Base-by-base conservation (phyloP, 345 rosid genomes). In the Syzygium oleosum region DNA sequence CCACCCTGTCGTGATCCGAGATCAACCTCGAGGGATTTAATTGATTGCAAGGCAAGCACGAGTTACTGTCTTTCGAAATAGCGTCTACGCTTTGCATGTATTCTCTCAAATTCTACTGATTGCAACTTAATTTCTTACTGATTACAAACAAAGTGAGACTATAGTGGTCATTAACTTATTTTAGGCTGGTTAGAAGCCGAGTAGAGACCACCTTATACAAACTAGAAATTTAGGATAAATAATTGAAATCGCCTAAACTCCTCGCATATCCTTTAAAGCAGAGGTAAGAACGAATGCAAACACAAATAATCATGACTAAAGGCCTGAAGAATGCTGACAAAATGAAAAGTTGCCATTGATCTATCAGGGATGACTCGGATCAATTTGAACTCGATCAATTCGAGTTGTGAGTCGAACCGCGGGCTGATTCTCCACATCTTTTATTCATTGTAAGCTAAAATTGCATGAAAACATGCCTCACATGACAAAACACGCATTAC, bases 301-400 rank as follows among this genome's bases (percentile, higher is more conserved):
- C 0, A 9, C 12, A 34, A 2, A 68, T 68, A 34, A 68, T 34
- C 46, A 34, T 1, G 1, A 34, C 25, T 34, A 34, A 34, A 34
- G 46, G 34, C 25, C 46, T 68, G 12, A 73, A 19, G 49, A 34
- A 73, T 73, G 80, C 13, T 5, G 6, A 31, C 22, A 73, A 73
- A 17, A 17, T 73, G 80, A 4, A 34, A 73, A 34, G 25, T 34
- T 25, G 2, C 22, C 12, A 34, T 3, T 5, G 14, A 73, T 34
- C 4, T 3, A 73, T 9, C 1, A 2, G 0, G 49, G 25, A 0
- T 1, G 7, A 34, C 14, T 17, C 2, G 1, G 0, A 73, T 34
- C 14, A 2, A 34, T 17, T n/a, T 68, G 12, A 4, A 68, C 46
- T 9, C 1, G 79, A 68, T 68, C 13, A 68, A 65, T 65, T 29